A percentile compares a stretch with the other conserved stretches of the same genome.
Evolutionary conservation across 1,139 yeast genomes (phyloP).

Genomic region (Magnusiomyces fungicola): DNA sequence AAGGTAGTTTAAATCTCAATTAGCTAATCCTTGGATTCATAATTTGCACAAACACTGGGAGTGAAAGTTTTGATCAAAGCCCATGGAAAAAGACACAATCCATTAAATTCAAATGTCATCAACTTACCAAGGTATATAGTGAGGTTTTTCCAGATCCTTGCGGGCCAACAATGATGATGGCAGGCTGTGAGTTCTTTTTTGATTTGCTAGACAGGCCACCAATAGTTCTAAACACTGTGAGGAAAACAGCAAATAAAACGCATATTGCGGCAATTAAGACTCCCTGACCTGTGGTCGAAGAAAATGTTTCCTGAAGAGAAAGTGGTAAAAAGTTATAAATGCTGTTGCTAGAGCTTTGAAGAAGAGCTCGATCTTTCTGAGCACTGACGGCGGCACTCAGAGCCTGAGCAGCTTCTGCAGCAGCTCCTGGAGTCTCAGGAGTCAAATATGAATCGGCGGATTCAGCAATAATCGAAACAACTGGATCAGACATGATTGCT

Average conservation of each 20-base stretch:
- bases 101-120: neutral
- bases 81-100: neutral
- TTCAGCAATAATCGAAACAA: neutral
- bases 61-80: too few species aligned
- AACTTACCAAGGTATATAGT: constrained; percentile 37
- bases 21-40: too few species aligned
- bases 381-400: too few species aligned
- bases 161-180: constrained; percentile 67
- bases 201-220: constrained; percentile 14
- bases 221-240: constrained; percentile 13
- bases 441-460: neutral
- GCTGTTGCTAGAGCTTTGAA: too few species aligned
- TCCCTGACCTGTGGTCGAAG: neutral
- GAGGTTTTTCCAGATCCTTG: constrained; percentile 71
- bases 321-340: too few species aligned
- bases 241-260: constrained; percentile 13
- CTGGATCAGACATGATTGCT: too few species aligned
- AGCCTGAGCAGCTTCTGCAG: too few species aligned
- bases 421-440: too few species aligned
- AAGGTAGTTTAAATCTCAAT: neutral
- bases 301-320: neutral
- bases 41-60: too few species aligned
- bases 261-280: constrained; percentile 10
- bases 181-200: constrained; percentile 38
- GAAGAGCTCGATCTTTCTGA: too few species aligned